Evolutionary conservation across 2,329 filamentous ascomycete genomes (phyloP), one percentile per base, ranked within the genome.

Genomic region (Penicillium fuscoglaucum): DNA sequence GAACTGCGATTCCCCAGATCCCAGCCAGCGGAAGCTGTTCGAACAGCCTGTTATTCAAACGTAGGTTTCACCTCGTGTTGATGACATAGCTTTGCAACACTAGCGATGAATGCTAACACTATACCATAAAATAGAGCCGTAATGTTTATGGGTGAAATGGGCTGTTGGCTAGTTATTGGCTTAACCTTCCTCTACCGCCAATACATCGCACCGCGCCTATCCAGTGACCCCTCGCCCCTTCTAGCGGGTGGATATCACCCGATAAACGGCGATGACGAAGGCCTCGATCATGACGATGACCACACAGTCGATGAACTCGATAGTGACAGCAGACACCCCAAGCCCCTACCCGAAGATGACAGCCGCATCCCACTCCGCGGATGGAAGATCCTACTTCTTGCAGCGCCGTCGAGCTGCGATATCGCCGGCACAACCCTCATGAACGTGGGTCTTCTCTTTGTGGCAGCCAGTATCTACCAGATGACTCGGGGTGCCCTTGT

Each of bases 101-200:
- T 24, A 6, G 17, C 24, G 37, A 55, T 28, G 4, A 21, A 35
- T 28, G 6, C 53, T 46, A 15, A 46, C 51, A 48, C 21, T 21
- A 37, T 33, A 19, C n/a, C 28, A 21, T 35, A 41, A 26, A 4
- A 55, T 58, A 82, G 80, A 2, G 80, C 91, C 1, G 95, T 98
- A 76, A 99, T 99, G 95, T 99, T 99, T 74, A 84, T 97, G 61
- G 95, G 95, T 56, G 95, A 99, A 76, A 90, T 91, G 83, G 93
- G 92, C 62, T 96, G 92, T 80, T 99, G 93, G 93, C 83, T 98
- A 15, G 91, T 99, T 53, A 84, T 98, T 44, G 87, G 89, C 24
- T 69, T 84, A 50, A 87, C 90, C 71, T 81, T 84, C 24, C 77
- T 93, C 2, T 90, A 90, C 75, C 81, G 82, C 49, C 84, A 83